Evolutionary conservation across 306 rosid genomes (phyloP), one percentile per base, ranked within the genome.

Genomic region (Ochetophila trinervis): DNA sequence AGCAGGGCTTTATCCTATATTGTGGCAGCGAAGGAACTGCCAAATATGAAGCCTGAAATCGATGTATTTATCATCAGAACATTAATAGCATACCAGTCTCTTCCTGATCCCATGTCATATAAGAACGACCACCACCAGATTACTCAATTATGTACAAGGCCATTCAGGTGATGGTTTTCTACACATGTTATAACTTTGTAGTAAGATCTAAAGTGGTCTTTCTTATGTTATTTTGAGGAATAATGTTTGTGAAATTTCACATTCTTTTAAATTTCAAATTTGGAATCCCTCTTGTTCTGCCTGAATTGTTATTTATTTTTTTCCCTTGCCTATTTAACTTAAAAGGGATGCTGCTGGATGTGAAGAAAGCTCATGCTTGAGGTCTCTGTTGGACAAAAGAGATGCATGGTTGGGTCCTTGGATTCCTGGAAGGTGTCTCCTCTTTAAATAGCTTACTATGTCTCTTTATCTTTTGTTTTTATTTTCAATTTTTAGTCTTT

Each of bases 331-430:
- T 52, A 59, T 74, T 32, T 78, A 20, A 75, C 34, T 42, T 66
- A 34, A 70, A 80, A 92, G 98, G 66, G 79, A 76, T 82, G 88
- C 97, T 70, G 79, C 82, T 79, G 96, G 93, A 70, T 82, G 84
- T 60, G 97, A 87, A 65, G 98, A 93, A 73, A 93, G 98, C 74
- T 87, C 97, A 8, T 93, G 98, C 87, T 83, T 89, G 91, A 82
- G 96, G 90, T 78, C 75, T 79, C 83, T 93, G 78, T 79, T 89
- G 77, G 97, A 93, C 80, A 93, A 83, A 81, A 83, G 97, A 82
- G 98, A 93, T 81, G 94, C 98, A 61, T 93, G 97, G 97, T 78
- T 93, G 89, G 98, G 98, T 74, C 98, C 98, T 67, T 93, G 98
- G 98, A 83, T 86, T 76, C 98, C 98, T 63, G 98, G 98, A 84